phyloP scores from a whole-genome alignment of 768 basidiomycete genomes.

The Lactarius evosmus region DNA sequence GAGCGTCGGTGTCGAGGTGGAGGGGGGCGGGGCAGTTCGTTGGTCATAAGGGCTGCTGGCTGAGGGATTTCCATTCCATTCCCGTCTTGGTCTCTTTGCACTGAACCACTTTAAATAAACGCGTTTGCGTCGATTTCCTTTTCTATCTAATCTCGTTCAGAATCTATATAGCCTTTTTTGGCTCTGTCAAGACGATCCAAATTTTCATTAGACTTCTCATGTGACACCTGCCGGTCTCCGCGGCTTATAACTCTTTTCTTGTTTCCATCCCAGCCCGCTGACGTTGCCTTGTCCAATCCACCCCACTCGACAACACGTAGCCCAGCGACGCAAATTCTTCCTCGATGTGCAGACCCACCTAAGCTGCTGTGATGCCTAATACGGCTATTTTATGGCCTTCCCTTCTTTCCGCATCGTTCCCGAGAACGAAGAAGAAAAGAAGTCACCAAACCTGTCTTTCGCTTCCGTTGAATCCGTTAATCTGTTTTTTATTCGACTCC shows the following conservation, averaged over 20 bases:
- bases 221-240: neutral
- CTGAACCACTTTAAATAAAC: neutral
- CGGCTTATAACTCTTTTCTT: neutral
- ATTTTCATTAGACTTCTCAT: neutral
- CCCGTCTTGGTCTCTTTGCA: neutral
- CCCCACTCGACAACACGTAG: neutral
- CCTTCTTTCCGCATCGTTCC: neutral
- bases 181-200: neutral
- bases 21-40: too few species aligned
- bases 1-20: too few species aligned
- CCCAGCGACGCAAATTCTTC: neutral
- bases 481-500: neutral
- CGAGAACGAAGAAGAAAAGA: neutral
- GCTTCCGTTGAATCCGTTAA: neutral
- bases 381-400: neutral
- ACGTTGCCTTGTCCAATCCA: neutral
- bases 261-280: neutral
- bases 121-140: neutral
- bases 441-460: neutral
- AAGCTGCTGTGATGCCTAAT: neutral
- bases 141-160: neutral
- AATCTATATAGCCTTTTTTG: neutral
- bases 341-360: neutral
- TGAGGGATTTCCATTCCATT: neutral
- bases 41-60: neutral